These are phyloP conservation scores for Fusarium haematococcum DNA, from an alignment of 2,329 filamentous ascomycete genomes.

Conservation along the genomic window DNA sequence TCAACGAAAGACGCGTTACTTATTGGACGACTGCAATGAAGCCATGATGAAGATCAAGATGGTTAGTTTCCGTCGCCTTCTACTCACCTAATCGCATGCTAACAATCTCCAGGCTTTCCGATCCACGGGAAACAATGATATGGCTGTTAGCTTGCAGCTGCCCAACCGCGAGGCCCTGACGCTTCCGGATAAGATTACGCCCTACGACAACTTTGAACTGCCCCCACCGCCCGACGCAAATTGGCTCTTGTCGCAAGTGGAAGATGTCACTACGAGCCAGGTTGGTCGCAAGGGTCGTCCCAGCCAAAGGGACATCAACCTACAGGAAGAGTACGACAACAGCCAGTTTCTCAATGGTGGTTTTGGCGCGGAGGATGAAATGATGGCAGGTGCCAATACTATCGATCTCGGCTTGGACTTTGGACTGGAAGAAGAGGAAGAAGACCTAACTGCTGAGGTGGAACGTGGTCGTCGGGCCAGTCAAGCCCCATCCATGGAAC, in stretches of 20 bases:
- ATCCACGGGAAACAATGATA: conserved; percentile 92
- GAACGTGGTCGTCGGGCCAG: conserved; percentile 91
- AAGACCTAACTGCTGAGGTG: conserved; percentile 63
- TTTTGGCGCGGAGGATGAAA: conserved; percentile 69
- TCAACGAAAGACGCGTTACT: conserved; percentile 94
- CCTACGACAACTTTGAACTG: conserved; percentile 82
- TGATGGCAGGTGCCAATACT: conserved; percentile 70
- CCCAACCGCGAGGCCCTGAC: conserved; percentile 88
- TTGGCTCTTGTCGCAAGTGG: conserved; percentile 81
- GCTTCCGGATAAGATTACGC: conserved; percentile 91
- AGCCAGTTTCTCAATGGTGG: conserved; percentile 85
- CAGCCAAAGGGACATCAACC: conserved; percentile 73
- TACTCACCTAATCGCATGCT: conserved; percentile 18
- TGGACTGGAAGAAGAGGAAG: conserved; percentile 77
- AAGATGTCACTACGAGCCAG: conserved; percentile 67
- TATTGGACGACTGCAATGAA: conserved; percentile 97
- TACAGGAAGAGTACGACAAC: conserved; percentile 76
- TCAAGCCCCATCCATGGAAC: conserved; percentile 73
- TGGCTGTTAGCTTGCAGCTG: conserved; percentile 84
- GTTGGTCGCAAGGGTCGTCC: conserved; percentile 68
- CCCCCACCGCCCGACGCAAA: conserved; percentile 90
- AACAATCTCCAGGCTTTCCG: conserved; percentile 81
- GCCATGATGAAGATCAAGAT: conserved; percentile 98
- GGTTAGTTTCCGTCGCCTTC: conserved; percentile 64
- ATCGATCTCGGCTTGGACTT: conserved; percentile 81